These are phyloP conservation scores for Chalciporus chontae DNA, from an alignment of 768 basidiomycete species.

Conservation along the genomic window DNA sequence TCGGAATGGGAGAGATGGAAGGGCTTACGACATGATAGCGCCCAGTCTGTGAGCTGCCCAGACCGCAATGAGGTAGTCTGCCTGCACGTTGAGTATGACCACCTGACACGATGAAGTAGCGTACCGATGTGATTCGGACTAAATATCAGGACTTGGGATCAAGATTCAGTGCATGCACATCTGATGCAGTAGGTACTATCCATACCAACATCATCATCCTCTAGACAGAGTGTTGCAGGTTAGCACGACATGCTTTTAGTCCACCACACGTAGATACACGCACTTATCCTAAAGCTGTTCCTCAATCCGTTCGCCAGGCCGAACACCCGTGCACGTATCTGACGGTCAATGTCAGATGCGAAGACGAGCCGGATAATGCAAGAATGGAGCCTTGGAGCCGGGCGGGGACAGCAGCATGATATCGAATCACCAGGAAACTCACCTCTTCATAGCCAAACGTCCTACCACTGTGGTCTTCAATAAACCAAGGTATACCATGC, in stretches of 20 bases:
- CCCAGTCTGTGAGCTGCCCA: slow-evolving; percentile 58
- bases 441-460: slow-evolving; percentile 37
- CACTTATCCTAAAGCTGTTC: slow-evolving; percentile 33
- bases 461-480: slow-evolving; percentile 40
- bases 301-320: slow-evolving; percentile 39
- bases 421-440: not conserved
- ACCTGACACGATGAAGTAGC: slow-evolving; percentile 7
- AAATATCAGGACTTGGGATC: slow-evolving; percentile 51
- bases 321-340: slow-evolving; percentile 36
- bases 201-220: slow-evolving; percentile 39
- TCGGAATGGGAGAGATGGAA: not conserved
- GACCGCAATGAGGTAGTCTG: slow-evolving; percentile 54
- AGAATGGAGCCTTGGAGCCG: not conserved
- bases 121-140: slow-evolving; percentile 66
- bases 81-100: not conserved
- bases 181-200: not conserved
- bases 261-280: slow-evolving; percentile 7
- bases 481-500: slow-evolving; percentile 34
- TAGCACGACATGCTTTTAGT: not conserved
- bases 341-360: not conserved
- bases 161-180: slow-evolving; percentile 4
- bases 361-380: not conserved
- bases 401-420: not conserved
- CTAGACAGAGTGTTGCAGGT: slow-evolving; percentile 16
- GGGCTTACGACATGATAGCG: slow-evolving; percentile 52